Percentiles rank a stretch among this genome's conserved stretches.
These are phyloP conservation scores for Solanum virginianum DNA, from an alignment of 257 asterid genomes.

Conservation along the genomic window DNA sequence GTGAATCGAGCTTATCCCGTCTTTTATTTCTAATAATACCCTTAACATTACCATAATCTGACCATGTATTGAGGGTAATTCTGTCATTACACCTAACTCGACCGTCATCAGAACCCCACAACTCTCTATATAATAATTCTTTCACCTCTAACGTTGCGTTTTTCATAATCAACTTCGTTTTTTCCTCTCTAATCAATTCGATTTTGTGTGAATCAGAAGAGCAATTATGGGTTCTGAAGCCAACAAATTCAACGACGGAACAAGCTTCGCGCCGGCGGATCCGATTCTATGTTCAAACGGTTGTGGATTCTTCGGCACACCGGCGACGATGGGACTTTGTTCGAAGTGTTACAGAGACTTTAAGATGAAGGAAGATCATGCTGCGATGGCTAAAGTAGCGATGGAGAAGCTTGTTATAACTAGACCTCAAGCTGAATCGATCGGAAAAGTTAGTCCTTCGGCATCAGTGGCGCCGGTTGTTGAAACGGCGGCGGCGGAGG, in stretches of 20 bases:
- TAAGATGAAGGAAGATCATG: conserved; percentile 19
- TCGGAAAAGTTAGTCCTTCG: not conserved
- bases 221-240: conserved; percentile 27
- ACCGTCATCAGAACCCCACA: not conserved
- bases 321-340: conserved; percentile 30
- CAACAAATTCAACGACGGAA: conserved; percentile 22
- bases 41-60: not conserved
- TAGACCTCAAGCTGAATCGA: not conserved
- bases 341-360: conserved; percentile 32
- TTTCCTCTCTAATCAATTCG: not conserved
- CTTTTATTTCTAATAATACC: not conserved
- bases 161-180: not conserved
- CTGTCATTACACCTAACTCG: not conserved
- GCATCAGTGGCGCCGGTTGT: not conserved
- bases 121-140: not conserved
- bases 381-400: conserved; percentile 19
- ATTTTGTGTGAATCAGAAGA: not conserved
- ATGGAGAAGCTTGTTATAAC: conserved; percentile 14
- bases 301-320: conserved; percentile 44
- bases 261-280: conserved; percentile 25
- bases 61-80: not conserved
- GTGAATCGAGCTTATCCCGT: not conserved
- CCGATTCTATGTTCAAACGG: conserved; percentile 21
- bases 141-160: not conserved
- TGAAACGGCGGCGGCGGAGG: not conserved